phyloP scores from a whole-genome alignment of 2,329 filamentous ascomycete species.

The Aschersonia sp. region DNA sequence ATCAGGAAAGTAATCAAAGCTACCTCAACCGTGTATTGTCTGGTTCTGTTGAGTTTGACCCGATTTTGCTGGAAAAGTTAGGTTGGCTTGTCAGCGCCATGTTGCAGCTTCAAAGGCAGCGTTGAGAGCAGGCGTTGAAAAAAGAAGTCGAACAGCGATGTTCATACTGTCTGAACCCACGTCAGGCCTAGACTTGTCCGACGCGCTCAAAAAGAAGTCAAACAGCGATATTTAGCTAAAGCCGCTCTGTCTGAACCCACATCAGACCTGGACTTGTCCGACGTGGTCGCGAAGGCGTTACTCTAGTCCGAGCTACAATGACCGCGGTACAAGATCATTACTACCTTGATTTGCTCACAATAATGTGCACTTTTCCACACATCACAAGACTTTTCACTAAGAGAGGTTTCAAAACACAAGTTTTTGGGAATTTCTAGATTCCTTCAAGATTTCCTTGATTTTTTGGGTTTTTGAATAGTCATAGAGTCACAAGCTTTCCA shows the following conservation, averaged over 20 bases:
- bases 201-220: constrained; percentile 50
- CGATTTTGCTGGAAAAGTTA: constrained; percentile 74
- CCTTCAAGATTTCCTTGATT: too few relatives aligned
- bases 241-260: constrained; percentile 36
- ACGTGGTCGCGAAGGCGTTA: constrained; percentile 50
- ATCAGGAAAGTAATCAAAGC: too few relatives aligned
- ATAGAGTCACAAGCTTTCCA: too few relatives aligned
- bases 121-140: constrained; percentile 62
- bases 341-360: too few relatives aligned
- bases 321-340: too few relatives aligned
- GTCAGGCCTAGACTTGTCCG: constrained; percentile 55
- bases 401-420: too few relatives aligned
- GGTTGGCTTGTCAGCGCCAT: constrained; percentile 73
- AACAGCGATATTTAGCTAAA: constrained; percentile 37
- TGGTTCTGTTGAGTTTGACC: constrained; percentile 57
- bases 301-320: too few relatives aligned
- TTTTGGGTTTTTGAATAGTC: too few relatives aligned
- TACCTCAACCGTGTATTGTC: constrained; percentile 19
- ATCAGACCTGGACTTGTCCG: constrained; percentile 55
- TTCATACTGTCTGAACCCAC: constrained; percentile 33
- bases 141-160: constrained; percentile 59
- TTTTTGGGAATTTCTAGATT: too few relatives aligned
- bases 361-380: too few relatives aligned
- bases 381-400: too few relatives aligned
- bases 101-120: constrained; percentile 62